Evolutionary conservation across 352 stramenopile species (phyloP).

Genomic region (Globisporangium nagaii): DNA sequence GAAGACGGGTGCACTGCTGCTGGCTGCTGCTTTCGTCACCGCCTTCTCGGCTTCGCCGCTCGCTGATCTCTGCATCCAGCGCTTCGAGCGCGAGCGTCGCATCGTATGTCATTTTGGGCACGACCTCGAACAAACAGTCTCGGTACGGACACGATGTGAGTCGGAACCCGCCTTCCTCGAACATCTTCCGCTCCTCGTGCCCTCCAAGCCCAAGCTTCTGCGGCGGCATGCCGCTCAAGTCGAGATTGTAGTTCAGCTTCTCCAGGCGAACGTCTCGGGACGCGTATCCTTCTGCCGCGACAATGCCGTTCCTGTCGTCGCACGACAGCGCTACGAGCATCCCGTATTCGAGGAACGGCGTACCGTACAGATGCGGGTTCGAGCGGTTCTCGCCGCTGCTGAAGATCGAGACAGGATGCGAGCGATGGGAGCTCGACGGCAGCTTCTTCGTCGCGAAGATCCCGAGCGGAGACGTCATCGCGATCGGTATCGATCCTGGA

Average conservation of each 20-base stretch:
- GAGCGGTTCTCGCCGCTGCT: slow-evolving; percentile 19
- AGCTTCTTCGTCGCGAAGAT: slow-evolving; percentile 43
- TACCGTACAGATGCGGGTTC: slow-evolving; percentile 13
- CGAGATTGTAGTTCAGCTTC: slow-evolving; percentile 29
- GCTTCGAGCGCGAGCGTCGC: slow-evolving; percentile 39
- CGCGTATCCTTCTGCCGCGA: slow-evolving; percentile 53
- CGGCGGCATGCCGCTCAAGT: slow-evolving; percentile 7
- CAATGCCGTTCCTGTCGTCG: slow-evolving; percentile 44
- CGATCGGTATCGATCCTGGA: slow-evolving; percentile 8
- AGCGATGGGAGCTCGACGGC: slow-evolving; percentile 19
- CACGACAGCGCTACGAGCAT: slow-evolving; percentile 64
- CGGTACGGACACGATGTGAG: slow-evolving; percentile 48
- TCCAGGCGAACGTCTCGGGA: slow-evolving; percentile 54
- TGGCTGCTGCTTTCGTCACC: background rate
- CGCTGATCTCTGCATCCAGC: slow-evolving; percentile 6
- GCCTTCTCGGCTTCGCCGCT: background rate
- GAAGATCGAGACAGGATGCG: slow-evolving; percentile 33
- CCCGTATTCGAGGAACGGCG: slow-evolving; percentile 65
- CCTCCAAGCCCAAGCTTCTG: slow-evolving; percentile 42
- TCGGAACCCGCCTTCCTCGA: slow-evolving; percentile 27
- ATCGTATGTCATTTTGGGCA: slow-evolving; percentile 75
- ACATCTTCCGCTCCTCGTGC: slow-evolving; percentile 32
- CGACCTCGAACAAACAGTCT: slow-evolving; percentile 68
- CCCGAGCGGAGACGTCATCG: slow-evolving; percentile 33
- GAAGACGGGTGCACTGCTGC: slow-evolving; percentile 5